Conservation (phyloP, 2,329 filamentous ascomycete genomes). For the Rhytidhysteron rufulum region DNA sequence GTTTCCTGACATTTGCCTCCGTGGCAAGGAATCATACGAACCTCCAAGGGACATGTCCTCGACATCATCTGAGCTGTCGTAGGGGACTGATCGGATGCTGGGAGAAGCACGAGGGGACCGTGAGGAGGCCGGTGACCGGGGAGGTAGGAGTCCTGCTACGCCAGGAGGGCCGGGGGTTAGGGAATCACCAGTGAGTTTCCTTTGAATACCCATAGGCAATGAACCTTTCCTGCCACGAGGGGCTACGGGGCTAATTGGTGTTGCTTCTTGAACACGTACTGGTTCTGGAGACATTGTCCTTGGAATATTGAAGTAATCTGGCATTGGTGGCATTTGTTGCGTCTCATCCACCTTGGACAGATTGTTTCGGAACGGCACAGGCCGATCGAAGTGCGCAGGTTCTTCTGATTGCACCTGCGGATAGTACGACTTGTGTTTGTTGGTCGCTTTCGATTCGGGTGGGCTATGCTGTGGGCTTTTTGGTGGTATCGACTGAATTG, state of each 20-base stretch:
- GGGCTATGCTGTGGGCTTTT: conserved; percentile 18
- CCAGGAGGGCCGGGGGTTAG: conserved; percentile 21
- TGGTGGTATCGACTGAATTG: conserved; percentile 10
- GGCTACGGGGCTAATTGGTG: conserved; percentile 36
- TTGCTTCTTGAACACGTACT: conserved; percentile 40
- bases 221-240: conserved; percentile 20
- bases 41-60: conserved; percentile 59
- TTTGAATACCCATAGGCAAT: conserved; percentile 31
- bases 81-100: conserved; percentile 44
- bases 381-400: conserved; percentile 16
- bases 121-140: conserved; percentile 36
- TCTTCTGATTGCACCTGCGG: conserved; percentile 32
- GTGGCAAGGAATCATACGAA: conserved; percentile 60
- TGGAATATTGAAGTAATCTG: conserved; percentile 46
- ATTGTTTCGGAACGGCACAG: conserved; percentile 25
- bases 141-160: conserved; percentile 33
- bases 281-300: conserved; percentile 44
- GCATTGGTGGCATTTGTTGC: conserved; percentile 14
- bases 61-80: conserved; percentile 63
- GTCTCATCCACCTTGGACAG: conserved; percentile 34
- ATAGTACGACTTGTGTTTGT: conserved; percentile 34
- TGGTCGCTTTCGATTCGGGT: conserved; percentile 19
- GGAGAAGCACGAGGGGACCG: conserved; percentile 35
- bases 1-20: conserved; percentile 74
- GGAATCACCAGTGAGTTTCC: conserved; percentile 40